phyloP scores from a whole-genome alignment of 352 stramenopile species.

The Phytophthora capsici region DNA sequence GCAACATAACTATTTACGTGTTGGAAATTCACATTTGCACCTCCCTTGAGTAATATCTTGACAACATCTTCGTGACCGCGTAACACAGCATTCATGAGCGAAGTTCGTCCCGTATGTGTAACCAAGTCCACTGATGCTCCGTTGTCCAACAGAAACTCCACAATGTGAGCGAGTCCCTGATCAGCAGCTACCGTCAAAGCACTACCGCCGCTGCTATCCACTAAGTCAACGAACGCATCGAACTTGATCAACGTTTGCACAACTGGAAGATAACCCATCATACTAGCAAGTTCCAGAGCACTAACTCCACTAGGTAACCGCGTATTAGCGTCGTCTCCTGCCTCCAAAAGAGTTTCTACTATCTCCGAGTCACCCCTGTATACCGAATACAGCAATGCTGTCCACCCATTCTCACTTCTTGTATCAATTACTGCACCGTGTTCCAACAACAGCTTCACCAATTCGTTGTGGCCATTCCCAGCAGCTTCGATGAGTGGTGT shows the following conservation, averaged over 20 bases:
- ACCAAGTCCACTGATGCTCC: neutral
- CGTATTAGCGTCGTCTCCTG: neutral
- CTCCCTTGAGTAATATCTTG: neutral
- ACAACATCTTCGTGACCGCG: neutral
- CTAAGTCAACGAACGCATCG: neutral
- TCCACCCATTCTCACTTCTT: neutral
- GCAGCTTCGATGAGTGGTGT: neutral
- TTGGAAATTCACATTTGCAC: neutral
- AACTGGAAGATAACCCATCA: neutral
- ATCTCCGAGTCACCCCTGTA: neutral
- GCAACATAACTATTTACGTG: neutral
- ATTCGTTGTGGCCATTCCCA: conserved; percentile 3
- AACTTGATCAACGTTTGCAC: neutral
- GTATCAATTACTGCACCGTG: neutral
- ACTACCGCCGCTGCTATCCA: neutral
- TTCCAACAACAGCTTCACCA: conserved; percentile 1
- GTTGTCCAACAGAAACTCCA: neutral
- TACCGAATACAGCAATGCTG: neutral
- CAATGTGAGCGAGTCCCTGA: neutral
- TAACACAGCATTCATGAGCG: neutral
- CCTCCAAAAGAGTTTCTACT: neutral
- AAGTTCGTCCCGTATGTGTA: neutral
- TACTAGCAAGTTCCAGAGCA: neutral
- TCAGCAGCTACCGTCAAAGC: neutral
- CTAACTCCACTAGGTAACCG: neutral